A percentile compares a stretch with the other conserved stretches of the same genome.
phyloP scores from a whole-genome alignment of 2,329 filamentous ascomycete species.

The Apiospora malaysiana region DNA sequence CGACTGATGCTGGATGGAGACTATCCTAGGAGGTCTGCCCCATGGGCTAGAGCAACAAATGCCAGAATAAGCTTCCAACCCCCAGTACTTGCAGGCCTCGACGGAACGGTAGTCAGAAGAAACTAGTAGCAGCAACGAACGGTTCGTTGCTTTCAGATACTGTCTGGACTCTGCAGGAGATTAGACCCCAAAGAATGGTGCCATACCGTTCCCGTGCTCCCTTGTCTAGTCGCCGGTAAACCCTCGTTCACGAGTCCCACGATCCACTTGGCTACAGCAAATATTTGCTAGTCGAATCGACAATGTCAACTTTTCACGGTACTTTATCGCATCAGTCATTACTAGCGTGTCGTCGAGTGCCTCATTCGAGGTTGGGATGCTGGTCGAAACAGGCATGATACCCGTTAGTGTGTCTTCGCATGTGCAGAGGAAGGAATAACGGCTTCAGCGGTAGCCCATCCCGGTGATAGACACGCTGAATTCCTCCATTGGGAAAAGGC shows the following conservation, averaged over 20 bases:
- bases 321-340: not conserved
- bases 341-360: not conserved
- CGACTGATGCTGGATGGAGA: constrained; percentile 3
- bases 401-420: constrained; percentile 11
- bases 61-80: constrained; percentile 11
- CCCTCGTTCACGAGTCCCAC: not conserved
- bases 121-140: constrained; percentile 2
- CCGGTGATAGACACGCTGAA: not conserved
- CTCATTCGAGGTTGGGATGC: not conserved
- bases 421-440: not conserved
- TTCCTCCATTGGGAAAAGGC: constrained; percentile 3
- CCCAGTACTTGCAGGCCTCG: constrained; percentile 10
- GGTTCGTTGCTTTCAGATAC: constrained; percentile 2
- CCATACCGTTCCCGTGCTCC: not conserved
- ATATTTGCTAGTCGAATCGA: constrained; percentile 1
- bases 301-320: not conserved
- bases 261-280: not conserved
- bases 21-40: not conserved
- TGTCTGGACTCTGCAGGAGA: constrained; percentile 9
- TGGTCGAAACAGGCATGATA: constrained; percentile 15
- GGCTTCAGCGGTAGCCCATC: constrained; percentile 13
- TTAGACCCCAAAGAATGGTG: constrained; percentile 10
- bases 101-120: constrained; percentile 2
- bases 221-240: constrained; percentile 11
- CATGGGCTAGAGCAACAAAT: constrained; percentile 4